Base-by-base conservation (phyloP, 805 yeast species). In the Metschnikowia drakensbergensis region DNA sequence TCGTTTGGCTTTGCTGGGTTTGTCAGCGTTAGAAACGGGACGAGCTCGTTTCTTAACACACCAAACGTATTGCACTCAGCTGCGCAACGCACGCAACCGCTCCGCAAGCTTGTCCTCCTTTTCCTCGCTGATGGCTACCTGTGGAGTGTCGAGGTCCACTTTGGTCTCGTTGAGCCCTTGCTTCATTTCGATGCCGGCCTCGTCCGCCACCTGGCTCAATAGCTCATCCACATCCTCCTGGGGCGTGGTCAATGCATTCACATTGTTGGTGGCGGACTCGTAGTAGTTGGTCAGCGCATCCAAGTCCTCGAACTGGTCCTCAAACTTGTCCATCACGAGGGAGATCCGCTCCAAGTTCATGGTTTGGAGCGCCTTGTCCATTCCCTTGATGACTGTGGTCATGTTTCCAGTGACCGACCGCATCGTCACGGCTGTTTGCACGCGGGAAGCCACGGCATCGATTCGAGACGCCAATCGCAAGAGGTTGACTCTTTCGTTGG, bases 361-460 rank as follows among this genome's bases (percentile, higher is more conserved):
- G 23, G 92, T 84, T 60, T 88, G 94, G 71, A 94, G 78, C 1
- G 99, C 99, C 60, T 81, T 83, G 66, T 94, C 99, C 98, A 94
- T 92, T 7, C 97, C 97, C 61, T 77, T 82, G 49, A 95, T 94
- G 9, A 92, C 98, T 42, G 80, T 83, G 6, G 94, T 81, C 98
- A 94, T 94, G 58, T 90, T 91, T 1, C 91, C 90, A 0, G 96
- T 88, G 8, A 94, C 97, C 43, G 88, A 82, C 55, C 96, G 79
- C 99, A 94, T 94, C 0, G 98, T 92, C 5, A 94, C 97, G 0
- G 99, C 99, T 0, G 99, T 94, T 60, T 92, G 97, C 2, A 94
- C 96, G 50, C 99, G 72, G 3, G 95, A 85, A 0, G 98, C 96
- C 25, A 94, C 99, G 0, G 98, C 92, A 68, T 94, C 99, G 22